A percentile compares a stretch with the other conserved stretches of the same genome.
These are phyloP conservation scores for Rhodotorula glutinis DNA, from an alignment of 1,284 basidiomycete genomes.

Conservation along the genomic window DNA sequence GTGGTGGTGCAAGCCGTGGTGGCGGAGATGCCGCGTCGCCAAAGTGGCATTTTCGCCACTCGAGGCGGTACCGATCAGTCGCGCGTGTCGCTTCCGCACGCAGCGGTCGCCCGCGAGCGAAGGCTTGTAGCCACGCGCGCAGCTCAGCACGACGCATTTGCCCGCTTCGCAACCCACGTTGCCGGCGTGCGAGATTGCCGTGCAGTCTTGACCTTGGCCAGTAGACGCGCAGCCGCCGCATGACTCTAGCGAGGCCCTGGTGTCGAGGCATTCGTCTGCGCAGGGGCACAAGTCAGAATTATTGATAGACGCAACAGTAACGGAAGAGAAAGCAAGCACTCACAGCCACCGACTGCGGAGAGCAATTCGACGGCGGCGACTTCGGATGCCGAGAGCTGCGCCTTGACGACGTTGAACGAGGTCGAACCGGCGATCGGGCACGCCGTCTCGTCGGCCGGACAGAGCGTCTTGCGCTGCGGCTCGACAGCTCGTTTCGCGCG, in stretches of 20 bases:
- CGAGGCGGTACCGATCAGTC: background rate
- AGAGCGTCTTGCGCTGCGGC: constrained; percentile 21
- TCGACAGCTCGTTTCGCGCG: constrained; percentile 16
- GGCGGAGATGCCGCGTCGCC: background rate
- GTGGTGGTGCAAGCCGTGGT: no score
- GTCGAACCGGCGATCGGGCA: constrained; percentile 40
- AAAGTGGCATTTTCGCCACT: background rate
- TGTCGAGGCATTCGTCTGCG: constrained; percentile 51
- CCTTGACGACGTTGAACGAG: constrained; percentile 25
- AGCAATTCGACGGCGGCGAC: constrained; percentile 5
- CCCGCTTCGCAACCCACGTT: constrained; percentile 56
- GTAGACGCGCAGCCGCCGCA: constrained; percentile 70
- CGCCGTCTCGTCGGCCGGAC: constrained; percentile 37
- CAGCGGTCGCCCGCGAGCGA: constrained; percentile 21
- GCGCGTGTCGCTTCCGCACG: constrained; percentile 6
- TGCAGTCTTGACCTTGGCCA: constrained; percentile 67
- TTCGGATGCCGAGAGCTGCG: constrained; percentile 21
- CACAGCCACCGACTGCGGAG: constrained; percentile 42
- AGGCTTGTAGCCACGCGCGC: constrained; percentile 42
- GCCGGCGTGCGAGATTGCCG: constrained; percentile 60
- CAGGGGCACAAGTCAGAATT: background rate
- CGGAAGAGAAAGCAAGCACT: constrained; percentile 17
- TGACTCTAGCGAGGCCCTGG: constrained; percentile 47
- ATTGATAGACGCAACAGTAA: no score
- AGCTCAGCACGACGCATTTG: constrained; percentile 44